Conservation (phyloP, 352 stramenopile genomes). For the Blastocystis sp. region DNA sequence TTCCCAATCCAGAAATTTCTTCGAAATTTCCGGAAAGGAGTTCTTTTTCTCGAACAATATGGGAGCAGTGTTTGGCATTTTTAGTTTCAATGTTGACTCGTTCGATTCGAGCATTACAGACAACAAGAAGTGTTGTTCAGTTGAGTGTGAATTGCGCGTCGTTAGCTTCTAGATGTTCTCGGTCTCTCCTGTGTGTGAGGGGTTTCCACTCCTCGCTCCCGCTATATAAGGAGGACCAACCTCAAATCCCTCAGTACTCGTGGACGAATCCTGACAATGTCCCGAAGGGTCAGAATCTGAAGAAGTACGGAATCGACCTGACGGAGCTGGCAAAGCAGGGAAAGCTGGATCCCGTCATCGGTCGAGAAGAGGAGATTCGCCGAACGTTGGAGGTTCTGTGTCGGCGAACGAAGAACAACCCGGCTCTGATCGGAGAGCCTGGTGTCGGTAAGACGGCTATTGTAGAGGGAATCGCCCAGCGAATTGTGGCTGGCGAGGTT, state of each 20-base stretch:
- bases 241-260: conserved; percentile 54
- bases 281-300: conserved; percentile 68
- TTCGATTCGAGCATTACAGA: background rate
- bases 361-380: conserved; percentile 83
- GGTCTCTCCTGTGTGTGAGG: background rate
- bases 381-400: conserved; percentile 85
- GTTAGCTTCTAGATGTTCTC: conserved; percentile 13
- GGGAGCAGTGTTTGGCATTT: background rate
- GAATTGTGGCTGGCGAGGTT: conserved; percentile 83
- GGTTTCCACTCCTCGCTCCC: conserved; percentile 1
- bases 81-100: conserved; percentile 1
- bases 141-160: background rate
- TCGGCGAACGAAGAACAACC: conserved; percentile 92
- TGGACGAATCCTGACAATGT: conserved; percentile 75
- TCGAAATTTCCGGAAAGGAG: conserved; percentile 16
- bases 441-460: conserved; percentile 88
- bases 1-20: background rate
- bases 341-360: conserved; percentile 81
- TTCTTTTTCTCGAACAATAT: background rate
- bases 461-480: conserved; percentile 80
- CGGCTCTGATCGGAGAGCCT: conserved; percentile 87
- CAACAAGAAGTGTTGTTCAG: background rate
- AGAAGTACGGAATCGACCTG: conserved; percentile 70
- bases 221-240: background rate
- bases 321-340: conserved; percentile 68